phyloP scores from a whole-genome alignment of 1,139 yeast species.

The Saccharomyces hybrid region DNA sequence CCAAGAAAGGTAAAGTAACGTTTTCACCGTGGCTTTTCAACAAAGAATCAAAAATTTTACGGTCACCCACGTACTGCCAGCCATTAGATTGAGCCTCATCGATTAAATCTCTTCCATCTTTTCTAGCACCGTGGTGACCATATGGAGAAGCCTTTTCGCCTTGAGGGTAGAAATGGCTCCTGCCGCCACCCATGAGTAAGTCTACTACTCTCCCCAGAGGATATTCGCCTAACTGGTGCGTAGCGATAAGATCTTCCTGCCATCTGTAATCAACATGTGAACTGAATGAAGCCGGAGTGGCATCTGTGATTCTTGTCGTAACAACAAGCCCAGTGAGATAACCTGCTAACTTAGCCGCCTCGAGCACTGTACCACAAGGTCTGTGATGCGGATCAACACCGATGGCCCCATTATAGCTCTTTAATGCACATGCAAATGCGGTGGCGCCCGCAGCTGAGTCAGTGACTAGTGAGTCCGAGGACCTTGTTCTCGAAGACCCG shows the following conservation, averaged over 20 bases:
- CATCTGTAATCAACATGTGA: slow-evolving; percentile 65
- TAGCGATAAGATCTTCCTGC: slow-evolving; percentile 78
- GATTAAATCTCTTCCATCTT: slow-evolving; percentile 56
- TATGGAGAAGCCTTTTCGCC: slow-evolving; percentile 28
- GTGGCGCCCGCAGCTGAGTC: slow-evolving; percentile 96
- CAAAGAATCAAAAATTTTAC: slow-evolving; percentile 47
- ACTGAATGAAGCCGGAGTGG: slow-evolving; percentile 85
- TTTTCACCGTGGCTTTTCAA: slow-evolving; percentile 42
- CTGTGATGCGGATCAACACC: slow-evolving; percentile 53
- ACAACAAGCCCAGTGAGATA: slow-evolving; percentile 79
- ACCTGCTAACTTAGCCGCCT: slow-evolving; percentile 72
- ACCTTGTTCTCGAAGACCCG: slow-evolving; percentile 73
- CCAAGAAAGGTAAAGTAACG: slow-evolving; percentile 62
- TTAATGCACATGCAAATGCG: slow-evolving; percentile 72
- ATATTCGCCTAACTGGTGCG: slow-evolving; percentile 72
- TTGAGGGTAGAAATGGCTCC: slow-evolving; percentile 59
- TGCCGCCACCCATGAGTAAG: slow-evolving; percentile 81
- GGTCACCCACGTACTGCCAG: slow-evolving; percentile 59
- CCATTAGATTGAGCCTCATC: slow-evolving; percentile 48
- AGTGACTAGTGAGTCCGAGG: slow-evolving; percentile 63
- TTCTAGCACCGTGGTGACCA: slow-evolving; percentile 54
- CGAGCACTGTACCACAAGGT: slow-evolving; percentile 78
- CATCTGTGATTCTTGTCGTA: slow-evolving; percentile 75
- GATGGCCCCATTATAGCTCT: slow-evolving; percentile 78
- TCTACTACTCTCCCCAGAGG: slow-evolving; percentile 75